Base-by-base conservation (phyloP, 768 basidiomycete species). In the Dentipellis sp. region DNA sequence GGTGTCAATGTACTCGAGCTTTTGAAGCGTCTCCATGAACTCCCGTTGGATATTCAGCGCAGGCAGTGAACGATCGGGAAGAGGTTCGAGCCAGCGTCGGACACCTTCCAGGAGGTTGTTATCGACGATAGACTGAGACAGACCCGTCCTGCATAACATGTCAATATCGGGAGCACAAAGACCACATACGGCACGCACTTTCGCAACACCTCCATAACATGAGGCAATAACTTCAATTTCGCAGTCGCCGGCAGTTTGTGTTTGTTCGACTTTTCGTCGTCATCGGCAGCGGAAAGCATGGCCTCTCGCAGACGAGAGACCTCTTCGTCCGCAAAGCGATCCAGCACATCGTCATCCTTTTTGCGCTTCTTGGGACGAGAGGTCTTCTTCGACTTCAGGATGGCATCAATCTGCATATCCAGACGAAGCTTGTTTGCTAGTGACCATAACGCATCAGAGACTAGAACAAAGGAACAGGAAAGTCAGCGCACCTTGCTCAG, bases 21-120 rank as follows among this genome's bases (percentile, higher is more conserved):
- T 91, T 59, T 76, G 78, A 10, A 99, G 74, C 53, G 86, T 79
- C 35, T 81, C 78, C 71, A 98, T 92, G 61, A 98, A 84, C 53
- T 94, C 88, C 48, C 85, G 84, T 68, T 97, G 97, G 65, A 99
- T 97, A 69, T 94, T 95, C 53, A 98, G 78, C 3, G 94, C 92
- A 0, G 97, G 97, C 3, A 99, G 79, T 1, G 94, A 94, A 54
- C 82, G 82, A 72, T 97, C 92, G 0, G 88, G 88, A 14, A 98
- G 83, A 0, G 97, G 97, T 64, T 98, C 97, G 2, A 99, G 82
- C 91, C 92, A 99, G 38, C 82, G 75, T 40, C 82, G 78, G 52
- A 97, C 92, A 5, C 88, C 93, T 61, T 92, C 89, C 29, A 99
- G 77, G 42, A 98, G 81, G 60, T 94, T 93, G 68, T 94, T 94